A percentile compares a stretch with the other conserved stretches of the same genome.
phyloP scores from a whole-genome alignment of 768 basidiomycete genomes.

The Termitomyces sp. region DNA sequence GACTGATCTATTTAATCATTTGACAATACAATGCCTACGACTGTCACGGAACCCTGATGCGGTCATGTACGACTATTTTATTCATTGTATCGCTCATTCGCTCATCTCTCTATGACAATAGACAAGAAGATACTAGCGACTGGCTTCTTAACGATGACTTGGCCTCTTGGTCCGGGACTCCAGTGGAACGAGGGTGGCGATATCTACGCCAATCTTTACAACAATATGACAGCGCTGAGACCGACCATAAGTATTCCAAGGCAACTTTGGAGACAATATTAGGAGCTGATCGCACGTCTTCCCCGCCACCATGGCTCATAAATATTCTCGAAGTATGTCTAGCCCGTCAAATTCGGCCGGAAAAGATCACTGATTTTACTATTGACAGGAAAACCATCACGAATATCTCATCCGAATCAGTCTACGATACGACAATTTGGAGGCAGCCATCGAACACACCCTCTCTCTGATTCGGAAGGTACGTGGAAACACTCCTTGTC shows the following conservation, averaged over 20 bases:
- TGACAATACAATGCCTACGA: conserved; percentile 78
- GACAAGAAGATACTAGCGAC: conserved; percentile 67
- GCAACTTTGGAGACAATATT: conserved; percentile 75
- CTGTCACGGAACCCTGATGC: conserved; percentile 62
- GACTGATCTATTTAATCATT: conserved; percentile 75
- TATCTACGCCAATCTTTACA: conserved; percentile 80
- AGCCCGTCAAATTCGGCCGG: not conserved
- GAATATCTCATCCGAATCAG: conserved; percentile 81
- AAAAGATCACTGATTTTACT: conserved; percentile 7
- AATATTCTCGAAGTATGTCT: conserved; percentile 65
- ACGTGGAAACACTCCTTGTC: conserved; percentile 11
- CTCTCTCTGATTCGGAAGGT: conserved; percentile 74
- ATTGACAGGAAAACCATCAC: conserved; percentile 62
- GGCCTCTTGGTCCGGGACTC: conserved; percentile 79
- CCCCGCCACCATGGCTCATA: conserved; percentile 83
- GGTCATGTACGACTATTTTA: conserved; percentile 44
- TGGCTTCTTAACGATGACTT: conserved; percentile 86
- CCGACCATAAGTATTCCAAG: conserved; percentile 75
- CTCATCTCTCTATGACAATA: conserved; percentile 27
- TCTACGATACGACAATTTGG: conserved; percentile 76
- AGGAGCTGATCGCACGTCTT: conserved; percentile 53
- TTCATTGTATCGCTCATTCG: conserved; percentile 7
- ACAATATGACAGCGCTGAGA: conserved; percentile 69
- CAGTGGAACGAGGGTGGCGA: conserved; percentile 81
- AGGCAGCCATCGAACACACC: conserved; percentile 73